Percentiles rank a stretch among this genome's conserved stretches.
Evolutionary conservation across 2,329 filamentous ascomycete species (phyloP).

Genomic region (Pseudogymnoascus sp.): DNA sequence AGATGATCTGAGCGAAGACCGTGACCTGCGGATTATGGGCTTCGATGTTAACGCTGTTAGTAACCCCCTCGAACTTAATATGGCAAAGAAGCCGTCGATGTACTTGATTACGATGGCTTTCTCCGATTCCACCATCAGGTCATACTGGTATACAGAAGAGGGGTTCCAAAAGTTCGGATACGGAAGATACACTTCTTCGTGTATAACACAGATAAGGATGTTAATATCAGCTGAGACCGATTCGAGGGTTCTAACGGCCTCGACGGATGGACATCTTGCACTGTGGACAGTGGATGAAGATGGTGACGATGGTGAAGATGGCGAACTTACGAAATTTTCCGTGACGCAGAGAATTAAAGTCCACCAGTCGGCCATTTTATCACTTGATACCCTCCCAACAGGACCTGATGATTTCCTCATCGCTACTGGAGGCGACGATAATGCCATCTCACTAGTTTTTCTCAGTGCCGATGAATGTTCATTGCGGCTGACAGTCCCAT

Average conservation of each 20-base stretch:
- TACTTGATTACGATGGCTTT: conserved; percentile 64
- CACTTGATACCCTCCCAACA: conserved; percentile 37
- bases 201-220: conserved; percentile 56
- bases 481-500: conserved; percentile 34
- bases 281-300: conserved; percentile 40
- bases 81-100: conserved; percentile 9
- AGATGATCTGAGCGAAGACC: conserved; percentile 40
- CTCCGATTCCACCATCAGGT: conserved; percentile 73
- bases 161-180: conserved; percentile 43
- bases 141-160: conserved; percentile 38
- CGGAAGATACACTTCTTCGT: conserved; percentile 61
- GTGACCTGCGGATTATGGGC: conserved; percentile 70
- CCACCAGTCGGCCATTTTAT: conserved; percentile 78
- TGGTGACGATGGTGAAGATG: conserved; percentile 8
- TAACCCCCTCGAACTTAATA: not conserved
- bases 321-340: not conserved
- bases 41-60: conserved; percentile 50
- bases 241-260: conserved; percentile 51
- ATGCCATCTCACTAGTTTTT: conserved; percentile 57
- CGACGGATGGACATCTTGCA: conserved; percentile 72
- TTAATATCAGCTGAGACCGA: conserved; percentile 31
- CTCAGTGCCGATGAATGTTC: conserved; percentile 22
- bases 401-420: conserved; percentile 33
- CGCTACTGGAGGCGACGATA: conserved; percentile 81
- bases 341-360: conserved; percentile 35